Evolutionary conservation across 768 basidiomycete genomes (phyloP), one percentile per base, ranked within the genome.

Genomic region (Boletales sp.): DNA sequence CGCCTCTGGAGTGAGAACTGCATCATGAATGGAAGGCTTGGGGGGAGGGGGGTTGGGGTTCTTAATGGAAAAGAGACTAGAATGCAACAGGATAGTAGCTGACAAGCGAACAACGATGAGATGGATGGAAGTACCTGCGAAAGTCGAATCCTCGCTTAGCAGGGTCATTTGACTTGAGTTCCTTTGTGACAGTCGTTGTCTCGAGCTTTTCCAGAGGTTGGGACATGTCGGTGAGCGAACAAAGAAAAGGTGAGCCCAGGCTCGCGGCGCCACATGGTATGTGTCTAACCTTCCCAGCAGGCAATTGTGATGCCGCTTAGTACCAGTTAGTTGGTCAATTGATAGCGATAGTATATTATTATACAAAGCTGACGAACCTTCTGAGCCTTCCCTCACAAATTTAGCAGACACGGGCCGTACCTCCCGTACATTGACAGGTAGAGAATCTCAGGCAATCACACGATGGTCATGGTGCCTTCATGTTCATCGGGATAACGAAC

Each of bases 1-100:
- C 3, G 71, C 75, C 57, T 93, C 89, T 0, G 90, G 90, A 3
- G 83, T 81, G 10, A 80, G 55, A 2, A 67, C 63, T 2, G 86
- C 78, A 48, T 86, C 82, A 41, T 85, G 78, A 2, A 88, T 64
- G 3, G 83, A 83, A 8, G 59, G 57, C 49, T 72, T 76, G 1
- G 85, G 71, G 2, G 73, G 72, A 3, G 75, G 71, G 6, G 69
- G 62, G 12, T 69, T 43, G 2, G 46, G 41, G 38, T 53, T 37
- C 39, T 52, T 60, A 40, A 52, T 14, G 41, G 37, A 49, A 36
- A 57, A 51, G 17, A 63, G 14, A 31, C 56, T 58, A 35, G 36
- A 21, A 32, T 10, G 13, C 24, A 27, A 27, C 7, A 7, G 5
- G 5, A 12, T 51, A 2, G 18, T 43, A 50, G 46, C 37, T 29